Base-by-base conservation (phyloP, 768 basidiomycete species). In the Russula earlei region DNA sequence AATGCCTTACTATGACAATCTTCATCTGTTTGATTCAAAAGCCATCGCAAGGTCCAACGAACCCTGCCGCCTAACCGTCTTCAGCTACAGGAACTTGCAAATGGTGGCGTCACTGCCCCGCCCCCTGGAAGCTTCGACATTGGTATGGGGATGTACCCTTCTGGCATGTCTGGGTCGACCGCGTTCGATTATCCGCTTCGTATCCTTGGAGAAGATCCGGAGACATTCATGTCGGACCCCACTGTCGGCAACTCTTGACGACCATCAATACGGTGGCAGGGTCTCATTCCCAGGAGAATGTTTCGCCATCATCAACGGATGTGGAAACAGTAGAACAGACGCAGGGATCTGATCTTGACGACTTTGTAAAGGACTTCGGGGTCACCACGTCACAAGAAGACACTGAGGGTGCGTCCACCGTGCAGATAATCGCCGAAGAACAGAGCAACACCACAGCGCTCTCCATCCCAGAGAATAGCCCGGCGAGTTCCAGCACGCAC, bases 61-160 rank as follows among this genome's bases (percentile, higher is more conserved):
- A 36, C 1, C 10, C 34, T 7, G 14, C 8, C 19, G 27, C 1
- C 43, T 44, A n/a, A n/a, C 25, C 14, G 36, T 44, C 22, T 60
- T 43, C 33, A 43, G 2, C 22, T 49, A 0, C 38, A 58, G 8
- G 33, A 40, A 14, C 2, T 53, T 8, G 33, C 25, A 29, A 42
- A 49, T 22, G 45, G 34, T 1, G 19, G 40, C n/a, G 41, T 60
- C 17, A 49, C 27, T 2, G 56, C 56, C 2, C 31, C 45, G 0
- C 59, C 59, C 15, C 46, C 59, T 10, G 49, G 24, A 24, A 49
- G n/a, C 29, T 29, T 60, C 19, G 49, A 58, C n/a, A 34, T 58
- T 12, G 46, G 34, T 27, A 41, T 58, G 5, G 59, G 56, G 5
- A n/a, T 17, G 0, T 54, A 51, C 4, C 41, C 50, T 41, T 25